Conservation (phyloP, 2,329 filamentous ascomycete species). For the Stagonosporopsis chrysanthemi region DNA sequence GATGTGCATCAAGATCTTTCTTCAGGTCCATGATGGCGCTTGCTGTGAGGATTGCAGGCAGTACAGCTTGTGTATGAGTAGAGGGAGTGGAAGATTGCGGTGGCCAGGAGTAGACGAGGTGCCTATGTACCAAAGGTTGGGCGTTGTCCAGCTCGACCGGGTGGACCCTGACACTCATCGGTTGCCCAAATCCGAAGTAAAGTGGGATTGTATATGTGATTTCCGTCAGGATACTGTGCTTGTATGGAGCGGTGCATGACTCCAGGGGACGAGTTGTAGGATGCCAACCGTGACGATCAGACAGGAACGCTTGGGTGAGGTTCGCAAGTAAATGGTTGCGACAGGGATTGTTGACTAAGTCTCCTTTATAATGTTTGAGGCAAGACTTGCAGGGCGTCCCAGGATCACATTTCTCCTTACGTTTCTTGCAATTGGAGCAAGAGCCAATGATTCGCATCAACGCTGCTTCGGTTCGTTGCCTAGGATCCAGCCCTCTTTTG, state of each 20-base stretch:
- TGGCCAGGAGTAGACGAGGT: conserved; percentile 50
- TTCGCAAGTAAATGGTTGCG: conserved; percentile 43
- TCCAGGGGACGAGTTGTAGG: conserved; percentile 41
- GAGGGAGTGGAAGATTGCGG: conserved; percentile 26
- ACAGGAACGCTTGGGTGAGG: conserved; percentile 39
- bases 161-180: conserved; percentile 36
- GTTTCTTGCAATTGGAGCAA: conserved; percentile 47
- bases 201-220: conserved; percentile 41
- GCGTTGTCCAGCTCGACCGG: conserved; percentile 31
- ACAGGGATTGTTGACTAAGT: conserved; percentile 48
- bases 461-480: conserved; percentile 46
- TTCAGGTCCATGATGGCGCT: conserved; percentile 29
- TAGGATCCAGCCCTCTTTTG: conserved; percentile 42
- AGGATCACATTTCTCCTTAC: conserved; percentile 50
- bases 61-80: conserved; percentile 39
- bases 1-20: conserved; percentile 39
- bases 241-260: conserved; percentile 30
- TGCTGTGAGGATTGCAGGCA: conserved; percentile 44
- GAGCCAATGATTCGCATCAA: conserved; percentile 47
- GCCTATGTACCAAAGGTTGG: conserved; percentile 39
- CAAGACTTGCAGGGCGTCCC: conserved; percentile 51
- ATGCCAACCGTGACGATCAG: conserved; percentile 46
- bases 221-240: conserved; percentile 26
- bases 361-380: conserved; percentile 48
- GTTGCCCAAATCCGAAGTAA: conserved; percentile 45